Evolutionary conservation across 345 rosid species (phyloP).

Genomic region (Ceriops zippeliana): DNA sequence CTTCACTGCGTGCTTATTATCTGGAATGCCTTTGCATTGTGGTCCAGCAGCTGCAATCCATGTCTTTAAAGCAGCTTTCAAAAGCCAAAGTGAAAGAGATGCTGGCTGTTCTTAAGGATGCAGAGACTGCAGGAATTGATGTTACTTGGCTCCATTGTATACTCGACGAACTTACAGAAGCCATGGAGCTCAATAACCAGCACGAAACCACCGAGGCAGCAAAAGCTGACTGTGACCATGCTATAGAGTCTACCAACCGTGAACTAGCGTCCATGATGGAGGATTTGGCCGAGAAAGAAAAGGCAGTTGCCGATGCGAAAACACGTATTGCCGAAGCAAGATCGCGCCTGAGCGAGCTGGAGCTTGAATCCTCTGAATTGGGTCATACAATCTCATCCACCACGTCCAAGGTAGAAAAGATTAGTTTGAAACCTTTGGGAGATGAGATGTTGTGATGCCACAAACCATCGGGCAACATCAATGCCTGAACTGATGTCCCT

Average conservation of each 20-base stretch:
- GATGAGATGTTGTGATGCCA: slow-evolving; percentile 48
- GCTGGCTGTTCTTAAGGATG: slow-evolving; percentile 71
- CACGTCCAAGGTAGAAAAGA: slow-evolving; percentile 40
- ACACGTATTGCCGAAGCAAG: slow-evolving; percentile 34
- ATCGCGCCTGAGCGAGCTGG: slow-evolving; percentile 37
- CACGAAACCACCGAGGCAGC: slow-evolving; percentile 39
- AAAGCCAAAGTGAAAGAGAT: slow-evolving; percentile 60
- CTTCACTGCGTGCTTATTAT: slow-evolving; percentile 63
- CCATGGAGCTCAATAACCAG: slow-evolving; percentile 42
- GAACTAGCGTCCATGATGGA: slow-evolving; percentile 43
- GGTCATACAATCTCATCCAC: slow-evolving; percentile 35
- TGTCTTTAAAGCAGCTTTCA: slow-evolving; percentile 50
- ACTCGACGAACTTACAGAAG: slow-evolving; percentile 53
- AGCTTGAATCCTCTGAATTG: slow-evolving; percentile 40
- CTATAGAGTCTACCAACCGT: slow-evolving; percentile 41
- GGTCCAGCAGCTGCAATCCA: slow-evolving; percentile 66
- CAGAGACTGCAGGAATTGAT: slow-evolving; percentile 61
- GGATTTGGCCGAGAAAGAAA: slow-evolving; percentile 48
- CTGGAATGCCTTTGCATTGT: slow-evolving; percentile 69
- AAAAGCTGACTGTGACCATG: slow-evolving; percentile 37
- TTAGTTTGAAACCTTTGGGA: slow-evolving; percentile 44
- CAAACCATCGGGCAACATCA: slow-evolving; percentile 1
- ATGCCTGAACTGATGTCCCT: background rate
- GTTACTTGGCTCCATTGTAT: slow-evolving; percentile 56
- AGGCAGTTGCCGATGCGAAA: slow-evolving; percentile 37